Base-by-base conservation (phyloP, 2,329 filamentous ascomycete genomes). In the Cordyceps javanica region DNA sequence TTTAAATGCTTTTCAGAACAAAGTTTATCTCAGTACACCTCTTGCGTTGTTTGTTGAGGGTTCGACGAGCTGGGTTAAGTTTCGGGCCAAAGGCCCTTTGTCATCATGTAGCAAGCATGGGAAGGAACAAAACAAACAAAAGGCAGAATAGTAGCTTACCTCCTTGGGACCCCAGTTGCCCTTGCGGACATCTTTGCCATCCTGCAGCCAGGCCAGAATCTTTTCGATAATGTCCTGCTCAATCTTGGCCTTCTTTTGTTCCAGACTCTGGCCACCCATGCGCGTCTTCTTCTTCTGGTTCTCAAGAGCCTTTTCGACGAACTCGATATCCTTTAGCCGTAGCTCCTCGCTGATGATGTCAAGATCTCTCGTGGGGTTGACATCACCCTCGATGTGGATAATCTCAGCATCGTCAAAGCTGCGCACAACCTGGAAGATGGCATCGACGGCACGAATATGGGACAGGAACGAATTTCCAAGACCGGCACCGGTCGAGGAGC, bases 11-110 rank as follows among this genome's bases (percentile, higher is more conserved):
- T 64, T 75, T 90, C 89, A 91, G 89, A 85, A 73, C 77, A 76
- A 81, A 83, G 77, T 80, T 89, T 81, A 88, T 97, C 91, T 95
- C 93, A 97, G 76, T 72, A 85, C 83, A 81, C 80, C 88, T 90
- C 88, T 69, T 70, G 82, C 82, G 85, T 90, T 85, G 76, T 77
- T 77, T 75, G 77, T 82, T 82, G 86, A 89, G 88, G 82, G 85
- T 87, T 97, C 93, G 88, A 96, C 89, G 94, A 99, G 94, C 94
- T 99, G 94, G 94, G 94, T 90, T 96, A 92, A 90, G 80, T 89
- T 81, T 91, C 89, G 89, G 92, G 91, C 90, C 82, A 76, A 79
- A 80, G 82, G 90, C 91, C 94, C 88, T 96, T 96, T 88, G 87
- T 97, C 94, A 97, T 97, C 94, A 96, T 87, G 68, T 72, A 78